Base-by-base conservation (phyloP, 805 yeast species). In the Candida caryicola region DNA sequence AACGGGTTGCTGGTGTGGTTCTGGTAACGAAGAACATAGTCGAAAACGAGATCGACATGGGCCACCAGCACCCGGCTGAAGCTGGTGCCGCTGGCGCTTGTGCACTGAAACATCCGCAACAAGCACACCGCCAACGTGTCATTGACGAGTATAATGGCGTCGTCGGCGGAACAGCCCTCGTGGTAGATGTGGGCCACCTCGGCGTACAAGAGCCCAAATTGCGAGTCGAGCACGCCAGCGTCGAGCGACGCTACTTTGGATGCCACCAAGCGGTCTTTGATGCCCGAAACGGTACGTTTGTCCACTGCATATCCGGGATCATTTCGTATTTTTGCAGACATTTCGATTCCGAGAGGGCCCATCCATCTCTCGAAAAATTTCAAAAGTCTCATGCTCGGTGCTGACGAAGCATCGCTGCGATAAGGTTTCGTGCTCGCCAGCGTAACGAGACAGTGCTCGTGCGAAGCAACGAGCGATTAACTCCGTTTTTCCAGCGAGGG, bases 41-140 rank as follows among this genome's bases (percentile, higher is more conserved):
- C 65, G 50, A 77, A 76, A 1, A 79, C 38, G 17, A 40, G 45
- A 18, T 58, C 54, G 4, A 70, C 49, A 10, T 44, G 52, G 2
- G 56, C 51, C 4, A 37, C 32, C 4, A 49, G 40, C 6, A 54
- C 38, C 7, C 59, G 31, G 1, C 41, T 40, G 15, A 31, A 33
- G 27, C 17, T 13, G 28, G 46, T 40, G 38, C 44, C 45, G 35
- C 29, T 31, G 14, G 30, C 33, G 37, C 45, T 46, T 36, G 30
- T 30, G 14, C 36, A 35, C 48, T 81, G 87, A 3, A 61, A 49
- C 2, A 77, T 61, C 49, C 95, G 65, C 10, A 77, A 66, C 2
- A 82, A 48, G 81, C 90, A 85, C 4, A 87, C 69, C 1, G 86
- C 62, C 18, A 85, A 52, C 0, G 83, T 64, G 49, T 87, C 95